A percentile compares a stretch with the other conserved stretches of the same genome.
These are phyloP conservation scores for Fragaria ananassa DNA, from an alignment of 306 rosid species.

Conservation along the genomic window DNA sequence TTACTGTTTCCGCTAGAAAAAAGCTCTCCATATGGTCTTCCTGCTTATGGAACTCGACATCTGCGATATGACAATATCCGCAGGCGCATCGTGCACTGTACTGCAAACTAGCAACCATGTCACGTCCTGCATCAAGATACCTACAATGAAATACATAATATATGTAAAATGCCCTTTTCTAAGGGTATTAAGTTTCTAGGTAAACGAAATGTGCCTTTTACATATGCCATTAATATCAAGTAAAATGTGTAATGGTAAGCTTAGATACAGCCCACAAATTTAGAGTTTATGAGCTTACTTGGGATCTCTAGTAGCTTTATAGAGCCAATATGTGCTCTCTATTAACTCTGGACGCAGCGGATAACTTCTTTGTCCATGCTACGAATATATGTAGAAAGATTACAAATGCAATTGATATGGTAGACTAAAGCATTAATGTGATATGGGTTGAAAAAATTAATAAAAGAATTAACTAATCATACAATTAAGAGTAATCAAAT, in stretches of 20 bases:
- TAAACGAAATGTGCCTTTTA: neutral
- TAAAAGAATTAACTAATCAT: neutral
- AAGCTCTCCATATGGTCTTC: slow-evolving; percentile 99
- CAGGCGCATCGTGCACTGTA: slow-evolving; percentile 86
- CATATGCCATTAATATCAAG: neutral
- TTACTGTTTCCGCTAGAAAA: slow-evolving; percentile 92
- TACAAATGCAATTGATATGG: slow-evolving; percentile 14
- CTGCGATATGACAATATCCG: slow-evolving; percentile 95
- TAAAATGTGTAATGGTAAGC: neutral
- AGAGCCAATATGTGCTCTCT: slow-evolving; percentile 98
- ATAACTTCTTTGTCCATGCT: slow-evolving; percentile 93
- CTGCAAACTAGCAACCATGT: slow-evolving; percentile 89
- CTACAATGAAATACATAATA: slow-evolving; percentile 42
- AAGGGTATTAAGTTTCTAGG: neutral
- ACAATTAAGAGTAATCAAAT: neutral
- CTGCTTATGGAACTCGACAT: slow-evolving; percentile 83
- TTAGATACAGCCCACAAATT: slow-evolving; percentile 15
- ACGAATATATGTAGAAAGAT: slow-evolving; percentile 25
- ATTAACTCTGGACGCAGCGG: slow-evolving; percentile 93
- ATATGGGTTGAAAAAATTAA: neutral
- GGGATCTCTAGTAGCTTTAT: slow-evolving; percentile 94
- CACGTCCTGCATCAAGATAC: slow-evolving; percentile 93
- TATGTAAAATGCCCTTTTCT: neutral
- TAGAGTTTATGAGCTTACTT: slow-evolving; percentile 54
- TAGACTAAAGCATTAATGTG: neutral